Evolutionary conservation across 148 eudicot genomes (phyloP).

Genomic region (Silene uniflora): DNA sequence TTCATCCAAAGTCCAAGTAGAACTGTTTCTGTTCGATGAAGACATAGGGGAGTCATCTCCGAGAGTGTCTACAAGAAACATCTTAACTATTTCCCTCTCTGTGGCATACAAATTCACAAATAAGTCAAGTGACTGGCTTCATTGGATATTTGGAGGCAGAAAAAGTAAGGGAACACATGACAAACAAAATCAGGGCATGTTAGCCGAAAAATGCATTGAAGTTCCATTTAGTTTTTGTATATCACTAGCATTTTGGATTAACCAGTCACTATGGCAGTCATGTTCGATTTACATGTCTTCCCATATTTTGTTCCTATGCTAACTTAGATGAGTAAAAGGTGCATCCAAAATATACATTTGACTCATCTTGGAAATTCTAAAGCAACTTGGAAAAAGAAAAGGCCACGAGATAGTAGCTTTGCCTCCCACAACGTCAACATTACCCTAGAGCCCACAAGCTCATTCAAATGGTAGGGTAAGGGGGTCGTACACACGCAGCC

Average conservation of each 20-base stretch:
- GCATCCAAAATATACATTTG: neutral
- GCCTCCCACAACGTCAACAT: neutral
- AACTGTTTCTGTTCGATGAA: conserved; percentile 20
- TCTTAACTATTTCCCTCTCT: conserved; percentile 82
- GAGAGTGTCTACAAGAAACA: conserved; percentile 56
- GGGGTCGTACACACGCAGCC: no score
- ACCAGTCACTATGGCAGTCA: neutral
- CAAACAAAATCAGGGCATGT: no score
- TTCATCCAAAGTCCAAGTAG: conserved; percentile 64
- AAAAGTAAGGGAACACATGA: no score
- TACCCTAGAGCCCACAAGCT: neutral
- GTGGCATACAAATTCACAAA: conserved; percentile 19
- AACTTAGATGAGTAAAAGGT: neutral
- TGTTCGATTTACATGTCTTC: neutral
- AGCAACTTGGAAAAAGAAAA: neutral
- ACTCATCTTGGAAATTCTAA: neutral
- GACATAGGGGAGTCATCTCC: conserved; percentile 33
- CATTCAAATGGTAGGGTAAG: neutral
- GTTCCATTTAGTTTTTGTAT: neutral
- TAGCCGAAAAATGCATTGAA: neutral
- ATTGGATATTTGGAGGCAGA: no score
- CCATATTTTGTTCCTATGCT: neutral
- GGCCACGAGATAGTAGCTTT: neutral
- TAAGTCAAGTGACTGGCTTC: neutral
- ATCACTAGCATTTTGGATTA: neutral